Evolutionary conservation across 2,329 filamentous ascomycete genomes (phyloP), one percentile per base, ranked within the genome.

Genomic region (Beauveria sp.): DNA sequence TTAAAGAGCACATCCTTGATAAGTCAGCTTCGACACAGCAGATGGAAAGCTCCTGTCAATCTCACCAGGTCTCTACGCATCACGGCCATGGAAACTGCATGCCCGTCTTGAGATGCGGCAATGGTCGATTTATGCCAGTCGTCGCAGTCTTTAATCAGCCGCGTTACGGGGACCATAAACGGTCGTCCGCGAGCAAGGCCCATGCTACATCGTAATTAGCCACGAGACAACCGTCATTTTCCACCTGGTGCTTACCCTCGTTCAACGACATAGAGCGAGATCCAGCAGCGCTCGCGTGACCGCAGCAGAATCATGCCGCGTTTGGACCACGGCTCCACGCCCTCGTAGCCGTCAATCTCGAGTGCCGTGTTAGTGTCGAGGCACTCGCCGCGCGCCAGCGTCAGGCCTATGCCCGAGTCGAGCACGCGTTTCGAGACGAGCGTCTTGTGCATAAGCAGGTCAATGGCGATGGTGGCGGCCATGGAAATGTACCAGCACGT

Each of bases 221-320:
- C 31, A 22, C 14, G 7, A 18, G 14, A 26, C 12, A 20, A 5
- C 6, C 22, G 9, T 31, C 14, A 16, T 12, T 20, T 5, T 2
- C 31, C 16, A 9, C 7, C 24, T 80, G 59, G 26, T 12, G 66
- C 72, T 66, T 69, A 85, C 78, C 88, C 88, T 72, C 88, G 78
- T 68, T 91, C 88, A 1, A 91, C 79, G 0, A 90, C 88, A 69
- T 90, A 91, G 1, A 91, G 73, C 0, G 88, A 84, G 61, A 91
- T 80, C 87, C 88, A 91, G 8, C 84, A 84, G 64, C 88, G 77
- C 71, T 91, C 88, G 52, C 88, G 78, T 59, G 86, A 79, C 48
- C 88, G 79, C 3, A 90, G 71, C 2, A 91, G 73, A 45, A 86
- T 74, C 61, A 81, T 78, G 1, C 87, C 88, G 67, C 79, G 79